Conservation (phyloP, 495 filamentous ascomycete genomes). For the Haplographium delicatum region DNA sequence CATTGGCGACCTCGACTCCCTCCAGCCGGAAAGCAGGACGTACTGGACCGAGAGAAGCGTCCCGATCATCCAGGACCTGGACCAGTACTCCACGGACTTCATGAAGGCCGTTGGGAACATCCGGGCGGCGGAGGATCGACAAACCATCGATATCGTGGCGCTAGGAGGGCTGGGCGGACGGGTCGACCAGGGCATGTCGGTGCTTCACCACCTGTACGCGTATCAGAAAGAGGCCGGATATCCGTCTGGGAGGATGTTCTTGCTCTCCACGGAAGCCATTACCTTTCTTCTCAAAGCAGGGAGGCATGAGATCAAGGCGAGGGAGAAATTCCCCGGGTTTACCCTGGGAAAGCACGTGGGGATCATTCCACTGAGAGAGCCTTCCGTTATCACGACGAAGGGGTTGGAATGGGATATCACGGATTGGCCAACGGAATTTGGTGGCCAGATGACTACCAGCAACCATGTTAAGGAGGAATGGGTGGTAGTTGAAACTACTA, state of each 20-base stretch:
- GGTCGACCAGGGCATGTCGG: conserved; percentile 86
- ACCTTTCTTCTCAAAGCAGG: conserved; percentile 72
- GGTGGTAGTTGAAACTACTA: conserved; percentile 57
- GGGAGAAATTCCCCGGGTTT: conserved; percentile 30
- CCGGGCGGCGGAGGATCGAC: conserved; percentile 20
- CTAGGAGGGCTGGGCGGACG: conserved; percentile 84
- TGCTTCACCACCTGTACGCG: conserved; percentile 72
- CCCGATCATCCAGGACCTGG: conserved; percentile 56
- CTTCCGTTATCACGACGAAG: conserved; percentile 64
- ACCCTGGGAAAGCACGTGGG: conserved; percentile 64
- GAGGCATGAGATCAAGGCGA: conserved; percentile 61
- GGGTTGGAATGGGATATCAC: conserved; percentile 89
- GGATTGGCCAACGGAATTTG: conserved; percentile 76
- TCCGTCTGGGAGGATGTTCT: conserved; percentile 51
- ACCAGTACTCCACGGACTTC: conserved; percentile 85
- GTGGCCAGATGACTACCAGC: conserved; percentile 83
- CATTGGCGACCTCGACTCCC: conserved; percentile 86
- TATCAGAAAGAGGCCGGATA: conserved; percentile 40
- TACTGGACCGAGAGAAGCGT: conserved; percentile 56
- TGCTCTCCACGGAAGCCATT: conserved; percentile 73
- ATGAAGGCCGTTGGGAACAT: conserved; percentile 59
- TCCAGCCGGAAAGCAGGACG: conserved; percentile 46
- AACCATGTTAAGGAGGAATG: conserved; percentile 65
- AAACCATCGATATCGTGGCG: conserved; percentile 50
- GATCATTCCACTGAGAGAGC: conserved; percentile 74